Percentiles rank a stretch among this genome's conserved stretches.
phyloP scores from a whole-genome alignment of 441 rosid species.

The Eutrema salsugineum region DNA sequence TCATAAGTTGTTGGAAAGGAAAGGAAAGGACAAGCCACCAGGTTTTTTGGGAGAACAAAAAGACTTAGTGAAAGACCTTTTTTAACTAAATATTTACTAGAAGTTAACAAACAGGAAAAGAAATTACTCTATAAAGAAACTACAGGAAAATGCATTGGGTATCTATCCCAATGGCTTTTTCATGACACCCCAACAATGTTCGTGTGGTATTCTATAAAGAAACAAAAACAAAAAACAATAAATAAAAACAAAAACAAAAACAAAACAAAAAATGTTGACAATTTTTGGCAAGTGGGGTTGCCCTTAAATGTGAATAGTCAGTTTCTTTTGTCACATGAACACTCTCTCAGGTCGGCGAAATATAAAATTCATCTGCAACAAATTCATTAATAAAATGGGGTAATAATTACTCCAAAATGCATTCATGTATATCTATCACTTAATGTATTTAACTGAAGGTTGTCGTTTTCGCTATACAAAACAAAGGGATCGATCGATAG shows the following conservation, averaged over 20 bases:
- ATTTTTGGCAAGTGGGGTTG: neutral
- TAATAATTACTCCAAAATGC: neutral
- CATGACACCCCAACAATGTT: neutral
- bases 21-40: neutral
- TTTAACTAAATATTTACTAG: neutral
- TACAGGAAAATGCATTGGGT: neutral
- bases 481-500: neutral
- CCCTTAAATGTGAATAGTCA: neutral
- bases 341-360: neutral
- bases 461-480: neutral
- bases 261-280: neutral
- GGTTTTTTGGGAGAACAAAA: neutral
- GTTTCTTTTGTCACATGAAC: conserved; percentile 1
- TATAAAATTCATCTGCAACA: neutral
- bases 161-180: neutral
- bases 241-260: neutral
- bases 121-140: neutral
- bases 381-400: neutral
- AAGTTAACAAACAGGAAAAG: neutral
- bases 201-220: neutral
- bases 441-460: neutral
- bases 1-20: neutral
- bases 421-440: neutral
- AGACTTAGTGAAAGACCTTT: neutral
- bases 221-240: no score